A percentile compares a stretch with the other conserved stretches of the same genome.
Conservation (phyloP, 257 asterid genomes). For the Osmanthus fragrans region DNA sequence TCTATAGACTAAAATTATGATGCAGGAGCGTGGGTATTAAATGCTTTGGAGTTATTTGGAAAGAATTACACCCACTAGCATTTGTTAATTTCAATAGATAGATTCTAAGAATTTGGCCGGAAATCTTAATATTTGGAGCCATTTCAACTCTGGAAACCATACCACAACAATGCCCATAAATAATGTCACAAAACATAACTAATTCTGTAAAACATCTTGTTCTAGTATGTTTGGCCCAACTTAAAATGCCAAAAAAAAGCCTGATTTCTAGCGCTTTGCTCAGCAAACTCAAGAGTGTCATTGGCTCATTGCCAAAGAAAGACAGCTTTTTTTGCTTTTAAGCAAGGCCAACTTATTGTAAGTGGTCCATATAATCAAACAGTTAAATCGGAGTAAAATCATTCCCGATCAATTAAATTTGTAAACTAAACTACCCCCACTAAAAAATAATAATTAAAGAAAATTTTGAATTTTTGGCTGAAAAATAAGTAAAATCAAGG, state of each 20-base stretch:
- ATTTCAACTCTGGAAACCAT: background rate
- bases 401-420: background rate
- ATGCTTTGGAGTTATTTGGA: constrained; percentile 9
- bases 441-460: background rate
- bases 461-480: constrained; percentile 9
- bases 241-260: background rate
- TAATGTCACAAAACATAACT: background rate
- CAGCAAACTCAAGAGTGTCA: background rate
- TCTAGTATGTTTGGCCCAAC: background rate
- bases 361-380: background rate
- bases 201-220: constrained; percentile 8
- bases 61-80: constrained; percentile 1
- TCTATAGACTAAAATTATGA: background rate
- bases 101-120: background rate
- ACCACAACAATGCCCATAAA: background rate
- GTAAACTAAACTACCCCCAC: background rate
- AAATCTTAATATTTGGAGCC: background rate
- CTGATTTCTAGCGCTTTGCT: background rate
- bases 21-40: background rate
- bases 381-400: constrained; percentile 13
- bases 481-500: background rate
- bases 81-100: background rate
- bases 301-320: background rate
- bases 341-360: constrained; percentile 6
- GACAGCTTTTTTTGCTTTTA: background rate